phyloP scores from a whole-genome alignment of 306 rosid genomes.

The Biancaea sappan region DNA sequence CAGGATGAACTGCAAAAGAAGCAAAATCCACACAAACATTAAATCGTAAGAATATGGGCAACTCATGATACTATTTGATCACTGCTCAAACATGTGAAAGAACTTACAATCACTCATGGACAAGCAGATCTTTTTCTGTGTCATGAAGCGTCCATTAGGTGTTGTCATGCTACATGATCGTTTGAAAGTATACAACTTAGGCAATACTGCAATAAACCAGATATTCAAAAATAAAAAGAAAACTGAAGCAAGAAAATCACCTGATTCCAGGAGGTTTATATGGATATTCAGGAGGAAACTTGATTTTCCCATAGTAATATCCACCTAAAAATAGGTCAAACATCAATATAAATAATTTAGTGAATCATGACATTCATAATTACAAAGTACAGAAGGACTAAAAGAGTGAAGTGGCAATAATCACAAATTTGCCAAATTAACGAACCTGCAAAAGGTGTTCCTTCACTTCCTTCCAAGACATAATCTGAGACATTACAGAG shows the following conservation, averaged over 20 bases:
- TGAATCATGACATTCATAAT: slow-evolving; percentile 19
- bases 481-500: slow-evolving; percentile 62
- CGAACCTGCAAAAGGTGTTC: slow-evolving; percentile 95
- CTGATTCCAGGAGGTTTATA: slow-evolving; percentile 98
- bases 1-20: slow-evolving; percentile 68
- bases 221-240: slow-evolving; percentile 20
- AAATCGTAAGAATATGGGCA: slow-evolving; percentile 5
- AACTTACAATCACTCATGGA: slow-evolving; percentile 78
- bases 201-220: slow-evolving; percentile 14
- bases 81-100: not conserved
- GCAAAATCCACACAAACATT: slow-evolving; percentile 15
- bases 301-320: slow-evolving; percentile 93
- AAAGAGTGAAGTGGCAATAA: slow-evolving; percentile 21
- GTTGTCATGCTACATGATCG: slow-evolving; percentile 84
- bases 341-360: not conserved
- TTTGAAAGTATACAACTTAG: slow-evolving; percentile 5
- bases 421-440: slow-evolving; percentile 20
- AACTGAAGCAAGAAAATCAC: slow-evolving; percentile 41
- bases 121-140: slow-evolving; percentile 92
- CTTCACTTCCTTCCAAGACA: slow-evolving; percentile 97
- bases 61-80: not conserved
- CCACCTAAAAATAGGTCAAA: slow-evolving; percentile 57
- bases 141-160: slow-evolving; percentile 94
- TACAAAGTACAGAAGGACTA: slow-evolving; percentile 10
- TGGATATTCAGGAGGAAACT: slow-evolving; percentile 89